Base-by-base conservation (phyloP, 2,329 filamentous ascomycete species). In the Lachnellula occidentalis region DNA sequence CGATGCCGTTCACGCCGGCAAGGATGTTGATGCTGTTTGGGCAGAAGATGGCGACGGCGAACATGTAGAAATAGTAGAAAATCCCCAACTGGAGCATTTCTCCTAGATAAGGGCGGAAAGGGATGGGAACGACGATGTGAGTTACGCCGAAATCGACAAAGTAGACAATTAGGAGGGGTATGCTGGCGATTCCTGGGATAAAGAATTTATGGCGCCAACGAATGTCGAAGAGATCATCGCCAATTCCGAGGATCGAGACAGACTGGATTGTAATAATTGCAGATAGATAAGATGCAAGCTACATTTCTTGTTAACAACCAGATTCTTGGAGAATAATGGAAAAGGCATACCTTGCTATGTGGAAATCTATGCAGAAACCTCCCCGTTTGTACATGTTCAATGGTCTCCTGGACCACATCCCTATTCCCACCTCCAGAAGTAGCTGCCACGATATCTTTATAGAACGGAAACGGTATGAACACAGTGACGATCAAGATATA, bases 11-110 rank as follows among this genome's bases (percentile, higher is more conserved):
- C 72, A 99, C 90, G n/a, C 94, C 94, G 0, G 94, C 94, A n/a
- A 99, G 78, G 74, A 99, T 99, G 77, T 99, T 99, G 81, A 99
- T 99, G 72, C 90, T 91, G 75, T 99, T 97, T 6, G 94, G 92
- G 64, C 91, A 95, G 76, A 99, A 99, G 71, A 99, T 99, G 69
- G 92, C 89, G 63, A 99, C 82, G 54, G 88, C 87, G 50, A 90
- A 90, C 94, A 99, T 99, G 78, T 97, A 99, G 67, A 86, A 76
- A 74, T 99, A 99, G 80, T 99, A 99, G 54, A 90, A 75, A 69
- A 82, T 73, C 34, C 87, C 87, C 7, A 97, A 82, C 70, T 97
- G 85, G 69, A 97, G 79, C 48, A 96, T 81, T 57, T 68, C 69
- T 34, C 92, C 92, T 8, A 96, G 77, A 67, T 94, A 95, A 15